Evolutionary conservation across 129 eudicot genomes (phyloP), one percentile per base, ranked within the genome.

Genomic region (Escallonia herrerae): DNA sequence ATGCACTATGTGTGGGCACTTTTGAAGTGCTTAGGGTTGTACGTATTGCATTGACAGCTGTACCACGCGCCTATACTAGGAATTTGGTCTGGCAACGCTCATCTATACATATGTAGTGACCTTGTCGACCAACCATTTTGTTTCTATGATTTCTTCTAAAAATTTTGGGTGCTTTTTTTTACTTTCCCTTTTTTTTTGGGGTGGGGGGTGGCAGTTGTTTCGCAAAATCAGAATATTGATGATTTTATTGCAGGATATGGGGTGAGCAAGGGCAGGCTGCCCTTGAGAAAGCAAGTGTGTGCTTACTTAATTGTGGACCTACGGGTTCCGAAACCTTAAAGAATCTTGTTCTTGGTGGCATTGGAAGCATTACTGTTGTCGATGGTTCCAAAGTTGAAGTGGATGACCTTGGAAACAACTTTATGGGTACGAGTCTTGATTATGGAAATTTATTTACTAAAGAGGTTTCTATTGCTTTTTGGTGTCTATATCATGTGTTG

Each of bases 241-340:
- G 15, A 41, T 58, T 11, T 46, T 48, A n/a, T 60, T 74, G 80
- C 82, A 91, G 98, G 83, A 93, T 93, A 22, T 93, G 98, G 98
- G 98, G 98, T 70, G 98, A 93, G 74, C 98, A 88, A 78, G 98
- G 98, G 68, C 98, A 93, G 70, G 77, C 91, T 77, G 96, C 96
- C 8, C 83, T 93, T 47, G 98, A 88, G 76, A 93, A 88, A 81
- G 87, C 96, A 39, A 93, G 98, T 82, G 77, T 93, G 39, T 93
- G 98, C 58, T 85, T 93, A 76, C 89, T 93, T 69, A 93, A 93
- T 61, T 93, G 98, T 76, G 98, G 98, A 2, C 98, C 98, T 49
- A 93, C 98, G 45, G 98, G 98, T 56, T 88, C 98, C 0, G 98
- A 93, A 72, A 82, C 96, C 48, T 77, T 93, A 6, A 93, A 93